Evolutionary conservation across 1,284 basidiomycete genomes (phyloP).

Genomic region (Termitomyces sp.): DNA sequence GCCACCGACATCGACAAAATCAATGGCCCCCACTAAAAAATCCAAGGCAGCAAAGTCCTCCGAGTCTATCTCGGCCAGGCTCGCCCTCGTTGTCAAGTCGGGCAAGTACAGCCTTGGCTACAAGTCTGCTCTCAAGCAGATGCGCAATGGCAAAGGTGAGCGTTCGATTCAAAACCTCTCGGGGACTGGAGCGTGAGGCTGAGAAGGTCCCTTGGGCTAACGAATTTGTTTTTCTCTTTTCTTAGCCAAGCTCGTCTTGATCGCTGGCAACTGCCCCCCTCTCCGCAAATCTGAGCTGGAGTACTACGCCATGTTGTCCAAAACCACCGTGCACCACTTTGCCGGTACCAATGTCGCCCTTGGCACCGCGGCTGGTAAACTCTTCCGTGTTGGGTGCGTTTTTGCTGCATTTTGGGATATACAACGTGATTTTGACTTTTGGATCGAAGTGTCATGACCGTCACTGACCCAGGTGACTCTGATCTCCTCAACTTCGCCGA

Average conservation of each 20-base stretch:
- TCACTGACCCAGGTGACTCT: conserved; percentile 95
- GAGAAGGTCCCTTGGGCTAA: conserved; percentile 86
- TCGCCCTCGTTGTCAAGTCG: conserved; percentile 98
- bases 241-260: conserved; percentile 95
- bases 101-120: conserved; percentile 91
- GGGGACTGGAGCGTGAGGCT: conserved; percentile 94
- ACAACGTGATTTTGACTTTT: not conserved
- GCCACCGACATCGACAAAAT: conserved; percentile 22
- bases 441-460: conserved; percentile 83
- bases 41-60: conserved; percentile 87
- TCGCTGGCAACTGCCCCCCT: conserved; percentile 98
- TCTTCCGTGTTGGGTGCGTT: conserved; percentile 96
- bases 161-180: conserved; percentile 42
- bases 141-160: conserved; percentile 97
- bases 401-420: not conserved
- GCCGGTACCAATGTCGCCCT: conserved; percentile 96
- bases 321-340: conserved; percentile 97
- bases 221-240: conserved; percentile 36
- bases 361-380: conserved; percentile 97
- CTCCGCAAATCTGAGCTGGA: conserved; percentile 99
- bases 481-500: conserved; percentile 83
- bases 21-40: conserved; percentile 93
- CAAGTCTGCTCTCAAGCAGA: conserved; percentile 97
- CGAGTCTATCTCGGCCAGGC: conserved; percentile 93
- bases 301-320: conserved; percentile 99